These are phyloP conservation scores for Salicornia ramosissima DNA, from an alignment of 148 eudicot genomes.

Conservation along the genomic window DNA sequence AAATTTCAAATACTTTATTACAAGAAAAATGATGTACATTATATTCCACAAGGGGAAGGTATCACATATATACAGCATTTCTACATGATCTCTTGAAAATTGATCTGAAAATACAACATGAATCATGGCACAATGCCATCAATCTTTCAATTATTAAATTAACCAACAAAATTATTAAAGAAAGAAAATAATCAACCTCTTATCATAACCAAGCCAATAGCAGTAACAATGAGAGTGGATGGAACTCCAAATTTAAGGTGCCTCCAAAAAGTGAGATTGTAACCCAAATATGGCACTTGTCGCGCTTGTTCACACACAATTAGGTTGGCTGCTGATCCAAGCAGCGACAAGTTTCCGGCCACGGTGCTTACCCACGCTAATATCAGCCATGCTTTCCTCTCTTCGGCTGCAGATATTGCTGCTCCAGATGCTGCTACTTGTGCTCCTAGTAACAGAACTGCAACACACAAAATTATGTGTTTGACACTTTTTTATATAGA, in stretches of 20 bases:
- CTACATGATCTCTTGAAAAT: too few species aligned
- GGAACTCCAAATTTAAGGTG: conserved; percentile 92
- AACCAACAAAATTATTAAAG: not conserved
- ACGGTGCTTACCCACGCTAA: conserved; percentile 97
- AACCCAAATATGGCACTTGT: conserved; percentile 49
- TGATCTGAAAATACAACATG: too few species aligned
- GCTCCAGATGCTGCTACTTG: conserved; percentile 81
- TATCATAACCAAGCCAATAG: conserved; percentile 67
- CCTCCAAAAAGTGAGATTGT: conserved; percentile 69
- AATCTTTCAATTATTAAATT: not conserved
- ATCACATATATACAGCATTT: too few species aligned
- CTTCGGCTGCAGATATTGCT: conserved; percentile 53
- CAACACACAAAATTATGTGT: conserved; percentile 3
- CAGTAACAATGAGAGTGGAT: conserved; percentile 76
- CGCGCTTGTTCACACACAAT: conserved; percentile 97
- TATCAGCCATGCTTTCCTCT: conserved; percentile 84
- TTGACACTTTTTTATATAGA: not conserved
- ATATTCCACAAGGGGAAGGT: too few species aligned
- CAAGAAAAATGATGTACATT: too few species aligned
- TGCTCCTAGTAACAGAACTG: conserved; percentile 80
- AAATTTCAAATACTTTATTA: too few species aligned
- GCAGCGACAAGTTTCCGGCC: conserved; percentile 76
- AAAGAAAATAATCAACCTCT: conserved; percentile 15
- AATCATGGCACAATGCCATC: too few species aligned
- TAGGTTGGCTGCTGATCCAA: conserved; percentile 94